Conservation (phyloP, 768 basidiomycete species). For the Gloeostereum incarnatum region DNA sequence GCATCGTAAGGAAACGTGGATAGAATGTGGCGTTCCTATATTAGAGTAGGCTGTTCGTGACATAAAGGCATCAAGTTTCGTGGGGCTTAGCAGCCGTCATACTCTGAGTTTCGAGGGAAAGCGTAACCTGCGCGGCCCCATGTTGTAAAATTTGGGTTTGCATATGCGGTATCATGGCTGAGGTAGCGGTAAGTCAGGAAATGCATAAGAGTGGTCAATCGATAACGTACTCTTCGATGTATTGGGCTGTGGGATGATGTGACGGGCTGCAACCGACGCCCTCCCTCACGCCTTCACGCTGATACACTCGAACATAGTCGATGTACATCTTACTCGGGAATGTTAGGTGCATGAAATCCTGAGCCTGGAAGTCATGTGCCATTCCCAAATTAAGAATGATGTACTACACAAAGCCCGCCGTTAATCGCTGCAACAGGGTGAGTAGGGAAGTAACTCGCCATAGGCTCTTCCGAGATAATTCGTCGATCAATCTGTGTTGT, state of each 20-base stretch:
- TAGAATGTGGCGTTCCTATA: too few species aligned
- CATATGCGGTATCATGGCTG: constrained; percentile 48
- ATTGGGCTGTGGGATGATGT: constrained; percentile 67
- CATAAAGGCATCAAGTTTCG: too few species aligned
- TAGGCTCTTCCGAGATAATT: constrained; percentile 85
- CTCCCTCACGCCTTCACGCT: constrained; percentile 56
- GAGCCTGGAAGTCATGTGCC: constrained; percentile 64
- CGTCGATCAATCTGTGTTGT: constrained; percentile 49
- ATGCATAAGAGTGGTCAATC: not conserved
- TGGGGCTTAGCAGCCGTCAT: constrained; percentile 9
- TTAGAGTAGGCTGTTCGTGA: too few species aligned
- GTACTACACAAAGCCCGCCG: too few species aligned
- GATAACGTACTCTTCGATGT: constrained; percentile 52
- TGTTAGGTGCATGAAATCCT: constrained; percentile 58
- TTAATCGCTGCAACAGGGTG: too few species aligned
- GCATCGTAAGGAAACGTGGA: too few species aligned
- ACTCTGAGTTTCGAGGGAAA: constrained; percentile 55
- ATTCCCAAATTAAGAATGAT: constrained; percentile 83
- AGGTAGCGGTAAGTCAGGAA: constrained; percentile 1
- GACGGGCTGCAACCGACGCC: constrained; percentile 77
- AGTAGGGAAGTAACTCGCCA: constrained; percentile 61
- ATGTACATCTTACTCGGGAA: constrained; percentile 81
- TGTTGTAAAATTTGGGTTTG: constrained; percentile 76
- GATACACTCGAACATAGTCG: constrained; percentile 88
- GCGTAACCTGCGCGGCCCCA: constrained; percentile 72